Percentiles rank a stretch among this genome's conserved stretches.
Evolutionary conservation across 1,284 basidiomycete genomes (phyloP).

Genomic region (Apiotrichum sp.): DNA sequence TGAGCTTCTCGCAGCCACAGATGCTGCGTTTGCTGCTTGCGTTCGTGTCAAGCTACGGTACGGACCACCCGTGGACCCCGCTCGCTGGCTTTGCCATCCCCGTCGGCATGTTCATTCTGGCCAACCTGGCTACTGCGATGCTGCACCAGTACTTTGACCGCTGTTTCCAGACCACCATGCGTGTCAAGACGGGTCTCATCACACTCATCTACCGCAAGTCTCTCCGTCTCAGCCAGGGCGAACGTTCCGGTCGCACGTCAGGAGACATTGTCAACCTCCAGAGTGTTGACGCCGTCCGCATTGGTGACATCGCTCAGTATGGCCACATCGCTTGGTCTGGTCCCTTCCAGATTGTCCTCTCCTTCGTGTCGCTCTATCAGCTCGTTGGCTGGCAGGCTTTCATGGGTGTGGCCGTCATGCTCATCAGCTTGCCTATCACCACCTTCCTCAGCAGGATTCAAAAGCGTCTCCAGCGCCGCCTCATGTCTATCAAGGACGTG

Average conservation of each 20-base stretch:
- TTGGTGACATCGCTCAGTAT: constrained; percentile 83
- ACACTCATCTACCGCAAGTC: constrained; percentile 81
- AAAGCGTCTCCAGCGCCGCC: constrained; percentile 72
- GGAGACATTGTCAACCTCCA: constrained; percentile 94
- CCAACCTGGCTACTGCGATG: constrained; percentile 70
- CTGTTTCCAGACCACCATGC: constrained; percentile 62
- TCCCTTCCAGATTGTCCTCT: constrained; percentile 63
- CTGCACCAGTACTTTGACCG: constrained; percentile 69
- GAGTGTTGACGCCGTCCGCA: constrained; percentile 70
- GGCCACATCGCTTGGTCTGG: constrained; percentile 53
- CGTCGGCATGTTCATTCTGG: constrained; percentile 68
- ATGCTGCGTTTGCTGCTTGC: constrained; percentile 71
- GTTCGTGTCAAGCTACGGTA: constrained; percentile 68
- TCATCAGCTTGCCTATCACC: constrained; percentile 69
- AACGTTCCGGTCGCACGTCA: constrained; percentile 63
- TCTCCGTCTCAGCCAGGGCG: constrained; percentile 75
- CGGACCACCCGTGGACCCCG: constrained; percentile 35
- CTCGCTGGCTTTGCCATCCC: constrained; percentile 68
- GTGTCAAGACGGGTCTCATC: constrained; percentile 79
- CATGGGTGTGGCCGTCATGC: constrained; percentile 86
- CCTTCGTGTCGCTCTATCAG: constrained; percentile 81
- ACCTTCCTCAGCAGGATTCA: constrained; percentile 67
- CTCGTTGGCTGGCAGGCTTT: constrained; percentile 89
- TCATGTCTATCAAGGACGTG: constrained; percentile 79
- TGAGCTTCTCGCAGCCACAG: constrained; percentile 84